phyloP scores from a whole-genome alignment of 768 basidiomycete species.

The Chiua virens region DNA sequence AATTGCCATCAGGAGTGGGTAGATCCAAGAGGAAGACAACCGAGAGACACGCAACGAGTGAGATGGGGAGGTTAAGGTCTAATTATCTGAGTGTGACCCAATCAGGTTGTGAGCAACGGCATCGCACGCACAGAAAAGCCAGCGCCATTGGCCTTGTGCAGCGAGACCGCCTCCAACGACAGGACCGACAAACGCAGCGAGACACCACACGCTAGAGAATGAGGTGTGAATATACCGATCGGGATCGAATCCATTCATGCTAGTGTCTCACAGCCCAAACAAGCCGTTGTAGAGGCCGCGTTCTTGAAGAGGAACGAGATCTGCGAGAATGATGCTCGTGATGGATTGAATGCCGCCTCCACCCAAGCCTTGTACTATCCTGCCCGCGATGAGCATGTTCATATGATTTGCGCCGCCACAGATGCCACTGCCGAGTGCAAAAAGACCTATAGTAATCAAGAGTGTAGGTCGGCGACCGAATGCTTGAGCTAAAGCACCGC shows the following conservation, averaged over 20 bases:
- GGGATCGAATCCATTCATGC: background rate
- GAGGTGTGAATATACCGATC: background rate
- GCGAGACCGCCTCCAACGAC: slow-evolving; percentile 38
- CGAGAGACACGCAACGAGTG: slow-evolving; percentile 19
- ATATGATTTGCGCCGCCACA: slow-evolving; percentile 29
- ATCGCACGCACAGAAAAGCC: slow-evolving; percentile 40
- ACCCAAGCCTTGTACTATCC: slow-evolving; percentile 36
- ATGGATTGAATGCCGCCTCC: slow-evolving; percentile 36
- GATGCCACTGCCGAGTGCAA: slow-evolving; percentile 37
- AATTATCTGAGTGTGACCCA: background rate
- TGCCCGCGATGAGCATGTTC: slow-evolving; percentile 23
- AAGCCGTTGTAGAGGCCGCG: slow-evolving; percentile 38
- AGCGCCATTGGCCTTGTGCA: slow-evolving; percentile 36
- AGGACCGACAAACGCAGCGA: slow-evolving; percentile 35
- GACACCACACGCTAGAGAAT: slow-evolving; percentile 30
- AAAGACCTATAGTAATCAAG: slow-evolving; percentile 24
- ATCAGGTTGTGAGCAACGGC: background rate
- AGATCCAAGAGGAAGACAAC: slow-evolving; percentile 33
- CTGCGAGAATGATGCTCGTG: slow-evolving; percentile 41
- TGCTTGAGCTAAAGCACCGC: slow-evolving; percentile 30
- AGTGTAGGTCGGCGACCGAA: slow-evolving; percentile 32
- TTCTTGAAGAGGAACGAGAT: slow-evolving; percentile 43
- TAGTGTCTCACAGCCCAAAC: slow-evolving; percentile 13
- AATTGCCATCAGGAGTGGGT: slow-evolving; percentile 33
- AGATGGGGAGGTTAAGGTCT: slow-evolving; percentile 43